Percentiles rank a stretch among this genome's conserved stretches.
Evolutionary conservation across 75 land plant genomes (phyloP).

Genomic region (Picea sitchensis): DNA sequence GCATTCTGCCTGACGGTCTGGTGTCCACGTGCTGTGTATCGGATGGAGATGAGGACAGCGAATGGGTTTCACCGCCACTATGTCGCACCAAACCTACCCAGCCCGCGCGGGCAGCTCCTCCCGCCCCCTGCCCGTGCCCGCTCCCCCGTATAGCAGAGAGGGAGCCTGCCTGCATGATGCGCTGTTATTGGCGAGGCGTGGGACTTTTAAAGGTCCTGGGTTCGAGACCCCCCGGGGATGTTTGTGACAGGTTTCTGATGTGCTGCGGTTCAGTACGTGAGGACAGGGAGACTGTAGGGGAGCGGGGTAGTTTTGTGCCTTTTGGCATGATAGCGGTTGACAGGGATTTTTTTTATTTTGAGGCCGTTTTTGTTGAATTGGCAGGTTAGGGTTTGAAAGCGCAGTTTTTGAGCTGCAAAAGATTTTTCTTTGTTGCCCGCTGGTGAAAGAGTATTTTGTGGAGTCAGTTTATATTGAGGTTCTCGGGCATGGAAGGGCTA

Average conservation of each 20-base stretch:
- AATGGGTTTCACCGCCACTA: slow-evolving; percentile 5
- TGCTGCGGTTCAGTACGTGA: not conserved
- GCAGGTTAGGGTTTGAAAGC: not conserved
- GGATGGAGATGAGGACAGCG: not conserved
- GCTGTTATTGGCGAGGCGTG: no score
- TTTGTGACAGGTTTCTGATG: not conserved
- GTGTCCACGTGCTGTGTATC: not conserved
- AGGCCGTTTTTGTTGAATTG: no score
- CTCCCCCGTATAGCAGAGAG: not conserved
- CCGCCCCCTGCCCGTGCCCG: not conserved
- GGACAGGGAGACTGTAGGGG: no score
- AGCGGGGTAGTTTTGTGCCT: no score
- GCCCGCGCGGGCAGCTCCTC: not conserved
- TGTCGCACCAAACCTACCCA: slow-evolving; percentile 3
- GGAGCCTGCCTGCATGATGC: not conserved
- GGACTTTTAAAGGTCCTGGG: not conserved
- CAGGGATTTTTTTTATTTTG: no score
- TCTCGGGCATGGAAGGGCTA: slow-evolving; percentile 21
- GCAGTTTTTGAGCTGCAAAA: not conserved
- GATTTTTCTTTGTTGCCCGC: no score
- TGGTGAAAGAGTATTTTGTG: no score
- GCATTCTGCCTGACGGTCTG: not conserved
- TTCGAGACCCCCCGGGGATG: not conserved
- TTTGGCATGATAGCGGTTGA: no score
- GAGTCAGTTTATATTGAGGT: not conserved